Conservation (phyloP, 2,329 filamentous ascomycete genomes). For the Harringtonia lauricola region DNA sequence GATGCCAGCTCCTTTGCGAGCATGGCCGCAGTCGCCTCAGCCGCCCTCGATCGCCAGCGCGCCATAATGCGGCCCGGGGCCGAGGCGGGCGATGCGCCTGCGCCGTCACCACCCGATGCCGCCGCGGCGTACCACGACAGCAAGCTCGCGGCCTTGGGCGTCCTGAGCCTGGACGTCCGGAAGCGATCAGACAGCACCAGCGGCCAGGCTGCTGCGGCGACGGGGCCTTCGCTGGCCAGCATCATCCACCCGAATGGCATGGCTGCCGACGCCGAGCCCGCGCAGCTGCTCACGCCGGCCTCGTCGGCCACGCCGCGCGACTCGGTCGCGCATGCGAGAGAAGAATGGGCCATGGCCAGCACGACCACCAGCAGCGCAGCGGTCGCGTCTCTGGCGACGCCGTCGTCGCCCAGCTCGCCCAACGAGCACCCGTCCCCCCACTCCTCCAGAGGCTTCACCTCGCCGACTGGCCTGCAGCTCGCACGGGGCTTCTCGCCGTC, state of each 20-base stretch:
- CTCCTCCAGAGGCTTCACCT: not conserved
- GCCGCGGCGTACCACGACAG: too few relatives aligned
- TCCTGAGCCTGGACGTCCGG: slow-evolving; percentile 9
- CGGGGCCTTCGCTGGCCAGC: not conserved
- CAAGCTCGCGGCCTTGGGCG: slow-evolving; percentile 20
- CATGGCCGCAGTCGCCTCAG: slow-evolving; percentile 5
- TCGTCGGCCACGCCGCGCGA: slow-evolving; percentile 1
- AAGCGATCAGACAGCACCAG: slow-evolving; percentile 6
- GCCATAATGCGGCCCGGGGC: not conserved
- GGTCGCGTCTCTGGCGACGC: not conserved
- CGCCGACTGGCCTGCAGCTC: not conserved
- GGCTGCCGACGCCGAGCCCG: not conserved
- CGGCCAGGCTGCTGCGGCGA: not conserved
- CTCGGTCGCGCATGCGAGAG: not conserved
- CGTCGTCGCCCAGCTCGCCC: slow-evolving; percentile 3
- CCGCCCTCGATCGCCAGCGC: not conserved
- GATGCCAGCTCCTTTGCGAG: too few relatives aligned
- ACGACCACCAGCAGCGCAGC: not conserved
- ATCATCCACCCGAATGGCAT: not conserved
- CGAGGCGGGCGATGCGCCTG: too few relatives aligned
- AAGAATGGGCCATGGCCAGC: not conserved
- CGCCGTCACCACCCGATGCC: too few relatives aligned
- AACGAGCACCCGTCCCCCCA: slow-evolving; percentile 1
- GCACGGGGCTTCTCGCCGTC: too few relatives aligned
- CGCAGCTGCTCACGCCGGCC: slow-evolving; percentile 4